These are phyloP conservation scores for Magnolia changhungtana DNA, from an alignment of 164 flowering plant genomes.

Conservation along the genomic window DNA sequence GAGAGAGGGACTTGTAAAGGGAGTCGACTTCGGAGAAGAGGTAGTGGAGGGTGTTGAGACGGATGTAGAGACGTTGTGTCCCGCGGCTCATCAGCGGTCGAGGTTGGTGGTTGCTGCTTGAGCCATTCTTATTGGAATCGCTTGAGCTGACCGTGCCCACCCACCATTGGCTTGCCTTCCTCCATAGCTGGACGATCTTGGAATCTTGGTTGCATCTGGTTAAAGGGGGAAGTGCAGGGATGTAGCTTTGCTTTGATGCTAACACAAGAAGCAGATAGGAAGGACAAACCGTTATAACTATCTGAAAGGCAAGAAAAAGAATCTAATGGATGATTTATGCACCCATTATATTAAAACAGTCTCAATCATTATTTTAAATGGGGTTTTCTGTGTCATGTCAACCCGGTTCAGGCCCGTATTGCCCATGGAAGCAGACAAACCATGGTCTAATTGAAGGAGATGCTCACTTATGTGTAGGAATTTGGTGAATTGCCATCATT, in stretches of 20 bases:
- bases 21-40: conserved; percentile 57
- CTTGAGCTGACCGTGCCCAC: conserved; percentile 18
- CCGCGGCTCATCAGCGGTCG: conserved; percentile 90
- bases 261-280: background rate
- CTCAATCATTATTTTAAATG: background rate
- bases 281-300: background rate
- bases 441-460: too few relatives aligned
- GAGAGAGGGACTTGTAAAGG: conserved; percentile 63
- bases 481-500: too few relatives aligned
- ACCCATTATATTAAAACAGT: background rate
- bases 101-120: conserved; percentile 36
- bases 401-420: too few relatives aligned
- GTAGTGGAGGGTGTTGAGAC: conserved; percentile 86
- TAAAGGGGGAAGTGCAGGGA: conserved; percentile 80
- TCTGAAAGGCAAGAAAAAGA: background rate
- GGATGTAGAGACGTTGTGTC: conserved; percentile 89
- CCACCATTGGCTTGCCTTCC: conserved; percentile 56
- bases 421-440: too few relatives aligned
- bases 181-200: conserved; percentile 58
- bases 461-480: too few relatives aligned
- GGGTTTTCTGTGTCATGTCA: too few relatives aligned
- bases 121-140: conserved; percentile 9
- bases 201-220: conserved; percentile 86
- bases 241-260: conserved; percentile 78
- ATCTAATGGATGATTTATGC: background rate